phyloP scores from a whole-genome alignment of 805 yeast species.

The Candida nemodendra region DNA sequence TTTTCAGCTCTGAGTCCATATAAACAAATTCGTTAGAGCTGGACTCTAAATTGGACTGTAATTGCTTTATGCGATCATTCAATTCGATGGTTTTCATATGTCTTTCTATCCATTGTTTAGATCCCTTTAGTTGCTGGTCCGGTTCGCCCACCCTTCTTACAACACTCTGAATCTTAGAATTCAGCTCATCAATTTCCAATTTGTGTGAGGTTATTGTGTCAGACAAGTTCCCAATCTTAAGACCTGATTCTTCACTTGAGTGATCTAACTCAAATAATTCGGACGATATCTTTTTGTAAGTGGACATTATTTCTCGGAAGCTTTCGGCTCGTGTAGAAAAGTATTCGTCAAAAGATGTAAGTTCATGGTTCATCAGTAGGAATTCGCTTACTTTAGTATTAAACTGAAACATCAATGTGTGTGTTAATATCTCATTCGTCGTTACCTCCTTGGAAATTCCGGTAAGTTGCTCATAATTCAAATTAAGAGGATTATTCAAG shows the following conservation, averaged over 20 bases:
- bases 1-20: conserved; percentile 55
- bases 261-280: conserved; percentile 44
- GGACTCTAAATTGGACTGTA: conserved; percentile 44
- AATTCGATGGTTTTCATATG: conserved; percentile 45
- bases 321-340: conserved; percentile 41
- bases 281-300: conserved; percentile 43
- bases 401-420: conserved; percentile 57
- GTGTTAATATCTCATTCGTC: conserved; percentile 49
- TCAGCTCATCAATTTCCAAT: conserved; percentile 24
- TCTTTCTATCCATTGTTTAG: conserved; percentile 31
- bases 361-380: conserved; percentile 45
- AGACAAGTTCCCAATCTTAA: conserved; percentile 17
- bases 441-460: conserved; percentile 34
- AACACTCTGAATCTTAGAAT: conserved; percentile 29
- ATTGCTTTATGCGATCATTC: conserved; percentile 43
- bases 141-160: conserved; percentile 21
- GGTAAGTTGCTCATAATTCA: conserved; percentile 30
- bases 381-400: conserved; percentile 46
- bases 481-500: conserved; percentile 62
- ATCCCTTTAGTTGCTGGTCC: conserved; percentile 16
- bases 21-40: conserved; percentile 60
- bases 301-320: conserved; percentile 40
- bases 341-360: conserved; percentile 42
- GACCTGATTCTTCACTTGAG: conserved; percentile 31
- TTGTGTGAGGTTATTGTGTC: conserved; percentile 13